Evolutionary conservation across 257 asterid genomes (phyloP), one percentile per base, ranked within the genome.

Genomic region (Penstemon davidsonii): DNA sequence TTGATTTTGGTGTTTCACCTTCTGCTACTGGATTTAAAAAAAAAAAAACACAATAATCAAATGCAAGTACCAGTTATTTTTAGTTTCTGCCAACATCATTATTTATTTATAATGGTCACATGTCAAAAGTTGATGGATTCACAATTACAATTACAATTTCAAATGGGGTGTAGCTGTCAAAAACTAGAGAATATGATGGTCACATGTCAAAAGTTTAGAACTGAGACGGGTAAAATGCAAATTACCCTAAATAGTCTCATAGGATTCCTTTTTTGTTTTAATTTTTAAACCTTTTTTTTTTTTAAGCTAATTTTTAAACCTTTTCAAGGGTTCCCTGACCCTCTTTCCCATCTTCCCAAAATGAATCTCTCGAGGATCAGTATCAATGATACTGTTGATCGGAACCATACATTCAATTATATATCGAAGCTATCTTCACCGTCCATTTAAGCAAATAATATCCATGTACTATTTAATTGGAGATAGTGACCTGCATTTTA

Each of bases 391-490:
- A 53, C 46, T 39, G 66, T 63, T 72, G 72, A 74, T 67, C 74
- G 13, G 55, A 62, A 68, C 78, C 70, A 39, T 74, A 55, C 55
- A 40, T 40, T 37, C 37, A 63, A 52, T 18, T 11, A 37, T 51
- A 18, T 0, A 71, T 25, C 55, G 4, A 73, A 11, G 13, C 8
- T 52, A 74, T 74, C 74, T 13, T 67, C 50, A 19, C 78, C 78
- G 37, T 74, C 66, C 66, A 45, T 67, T 54, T 55, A 59, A 41
- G 49, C 58, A 43, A 7, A 38, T 38, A 46, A 8, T 39, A 36
- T 19, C 42, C 44, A 10, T 9, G 15, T 37, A 15, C 18, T 15
- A 33, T 18, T 71, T 7, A 37, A 57, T 54, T 47, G 4, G 15
- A 33, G 72, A 58, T 8, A 6, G 50, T 2, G 69, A 60, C 78